These are phyloP conservation scores for Pythium aphanidermatum DNA, from an alignment of 352 stramenopile species.

Conservation along the genomic window DNA sequence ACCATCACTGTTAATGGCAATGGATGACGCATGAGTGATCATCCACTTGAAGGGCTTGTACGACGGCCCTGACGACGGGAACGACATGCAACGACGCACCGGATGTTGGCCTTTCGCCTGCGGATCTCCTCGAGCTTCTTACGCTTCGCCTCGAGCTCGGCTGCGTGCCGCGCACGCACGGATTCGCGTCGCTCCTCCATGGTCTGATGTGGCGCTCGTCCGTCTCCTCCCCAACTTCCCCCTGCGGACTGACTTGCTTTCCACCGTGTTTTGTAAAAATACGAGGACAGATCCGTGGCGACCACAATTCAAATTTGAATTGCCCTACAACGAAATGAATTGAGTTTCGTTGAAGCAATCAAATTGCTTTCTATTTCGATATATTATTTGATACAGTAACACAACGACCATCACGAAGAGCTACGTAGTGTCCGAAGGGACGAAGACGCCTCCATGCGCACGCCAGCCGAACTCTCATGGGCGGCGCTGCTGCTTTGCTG, in stretches of 20 bases:
- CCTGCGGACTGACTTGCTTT: constrained; percentile 7
- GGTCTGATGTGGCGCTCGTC: neutral
- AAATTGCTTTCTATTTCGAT: neutral
- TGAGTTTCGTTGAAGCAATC: neutral
- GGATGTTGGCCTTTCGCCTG: constrained; percentile 70
- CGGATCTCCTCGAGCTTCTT: constrained; percentile 89
- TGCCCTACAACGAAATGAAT: neutral
- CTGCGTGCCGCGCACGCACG: constrained; percentile 76
- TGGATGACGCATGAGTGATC: neutral
- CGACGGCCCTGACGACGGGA: neutral
- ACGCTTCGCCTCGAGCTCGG: constrained; percentile 83
- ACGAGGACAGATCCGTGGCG: no score
- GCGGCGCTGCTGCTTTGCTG: constrained; percentile 37
- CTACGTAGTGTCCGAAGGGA: no score
- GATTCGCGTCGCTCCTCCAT: constrained; percentile 20
- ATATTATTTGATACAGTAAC: no score
- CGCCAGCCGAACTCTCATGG: constrained; percentile 12
- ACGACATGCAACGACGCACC: constrained; percentile 24
- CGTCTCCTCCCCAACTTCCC: neutral
- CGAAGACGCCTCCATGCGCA: constrained; percentile 3
- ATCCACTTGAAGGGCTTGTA: neutral
- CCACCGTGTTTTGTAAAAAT: neutral
- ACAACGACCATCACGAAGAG: neutral
- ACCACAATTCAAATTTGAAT: constrained; percentile 5
- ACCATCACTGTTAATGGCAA: constrained; percentile 26